A percentile compares a stretch with the other conserved stretches of the same genome.
Conservation (phyloP, 2,329 filamentous ascomycete genomes). For the Fusarium sp. region DNA sequence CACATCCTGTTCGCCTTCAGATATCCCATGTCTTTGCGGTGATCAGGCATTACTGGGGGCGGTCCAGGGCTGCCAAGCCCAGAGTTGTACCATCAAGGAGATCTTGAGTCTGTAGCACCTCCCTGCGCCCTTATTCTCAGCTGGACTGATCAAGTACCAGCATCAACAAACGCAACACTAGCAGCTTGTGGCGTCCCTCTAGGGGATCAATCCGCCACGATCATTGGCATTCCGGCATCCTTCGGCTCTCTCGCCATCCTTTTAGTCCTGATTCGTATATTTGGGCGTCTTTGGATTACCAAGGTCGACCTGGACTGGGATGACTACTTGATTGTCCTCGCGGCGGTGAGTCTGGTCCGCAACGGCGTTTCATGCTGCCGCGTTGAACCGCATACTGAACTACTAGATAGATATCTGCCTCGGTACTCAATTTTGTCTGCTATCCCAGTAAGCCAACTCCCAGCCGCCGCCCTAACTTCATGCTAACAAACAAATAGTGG, state of each 20-base stretch:
- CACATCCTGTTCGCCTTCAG: neutral
- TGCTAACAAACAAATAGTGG: neutral
- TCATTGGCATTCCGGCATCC: neutral
- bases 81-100: neutral
- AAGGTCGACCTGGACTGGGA: slow-evolving; percentile 16
- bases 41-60: neutral
- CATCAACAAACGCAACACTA: neutral
- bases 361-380: neutral
- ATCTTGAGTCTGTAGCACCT: neutral
- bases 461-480: neutral
- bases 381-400: neutral
- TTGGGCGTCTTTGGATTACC: slow-evolving; percentile 6
- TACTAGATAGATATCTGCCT: neutral
- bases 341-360: neutral
- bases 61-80: neutral
- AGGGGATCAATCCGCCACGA: neutral
- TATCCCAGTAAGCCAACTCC: neutral
- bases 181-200: neutral
- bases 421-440: neutral
- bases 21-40: neutral
- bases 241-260: neutral
- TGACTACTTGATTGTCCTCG: slow-evolving; percentile 13
- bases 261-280: slow-evolving; percentile 6
- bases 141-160: neutral
- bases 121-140: neutral